Conservation (phyloP, 495 filamentous ascomycete genomes). For the Penicillium bovifimosum region DNA sequence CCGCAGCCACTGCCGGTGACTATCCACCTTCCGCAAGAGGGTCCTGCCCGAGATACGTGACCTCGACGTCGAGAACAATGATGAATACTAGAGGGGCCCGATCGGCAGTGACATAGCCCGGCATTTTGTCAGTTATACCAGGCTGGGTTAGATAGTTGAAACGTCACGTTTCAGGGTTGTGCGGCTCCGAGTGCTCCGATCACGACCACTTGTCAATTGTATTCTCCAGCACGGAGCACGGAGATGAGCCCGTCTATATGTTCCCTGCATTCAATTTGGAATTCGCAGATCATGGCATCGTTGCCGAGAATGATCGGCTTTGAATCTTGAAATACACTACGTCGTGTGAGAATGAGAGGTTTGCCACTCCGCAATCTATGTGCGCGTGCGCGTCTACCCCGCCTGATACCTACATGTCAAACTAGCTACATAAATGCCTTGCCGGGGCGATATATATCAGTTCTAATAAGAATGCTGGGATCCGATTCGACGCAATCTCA, state of each 20-base stretch:
- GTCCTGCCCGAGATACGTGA: neutral
- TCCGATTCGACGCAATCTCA: neutral
- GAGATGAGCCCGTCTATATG: neutral
- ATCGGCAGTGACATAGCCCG: slow-evolving; percentile 5
- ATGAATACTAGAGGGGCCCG: neutral
- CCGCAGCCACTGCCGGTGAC: slow-evolving; percentile 22
- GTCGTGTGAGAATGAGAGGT: neutral
- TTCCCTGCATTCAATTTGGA: too few relatives aligned
- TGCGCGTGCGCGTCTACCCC: neutral
- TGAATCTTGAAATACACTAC: neutral
- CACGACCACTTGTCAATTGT: slow-evolving; percentile 2
- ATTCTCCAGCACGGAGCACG: slow-evolving; percentile 10
- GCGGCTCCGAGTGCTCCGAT: neutral
- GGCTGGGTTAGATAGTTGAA: neutral
- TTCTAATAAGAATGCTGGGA: neutral
- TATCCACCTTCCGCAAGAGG: slow-evolving; percentile 9
- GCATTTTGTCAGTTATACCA: neutral
- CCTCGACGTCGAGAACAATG: neutral
- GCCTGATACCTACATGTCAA: neutral
- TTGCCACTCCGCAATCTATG: neutral
- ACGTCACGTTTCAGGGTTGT: neutral
- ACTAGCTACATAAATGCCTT: neutral
- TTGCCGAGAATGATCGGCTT: neutral
- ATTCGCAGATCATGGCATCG: neutral
- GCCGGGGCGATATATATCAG: too few relatives aligned